Conservation (phyloP, 1,284 basidiomycete species). For the Cystobasidium pallidum region DNA sequence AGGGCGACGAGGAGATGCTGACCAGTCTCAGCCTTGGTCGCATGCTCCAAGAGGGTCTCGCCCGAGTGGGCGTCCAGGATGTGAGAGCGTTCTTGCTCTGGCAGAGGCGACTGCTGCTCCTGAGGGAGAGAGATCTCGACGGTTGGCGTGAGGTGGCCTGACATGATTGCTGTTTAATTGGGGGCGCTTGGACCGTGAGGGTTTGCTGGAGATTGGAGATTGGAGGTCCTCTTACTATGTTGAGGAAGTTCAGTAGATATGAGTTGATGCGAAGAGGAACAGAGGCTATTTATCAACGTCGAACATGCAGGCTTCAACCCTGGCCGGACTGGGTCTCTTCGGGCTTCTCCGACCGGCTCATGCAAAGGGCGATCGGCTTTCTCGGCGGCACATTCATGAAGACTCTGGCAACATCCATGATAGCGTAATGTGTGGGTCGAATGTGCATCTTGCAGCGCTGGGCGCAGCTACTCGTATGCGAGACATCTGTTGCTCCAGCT, state of each 20-base stretch:
- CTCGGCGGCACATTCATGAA: background rate
- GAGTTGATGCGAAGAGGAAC: background rate
- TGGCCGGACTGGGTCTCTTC: background rate
- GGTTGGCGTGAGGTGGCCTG: constrained; percentile 7
- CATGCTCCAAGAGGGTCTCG: constrained; percentile 1
- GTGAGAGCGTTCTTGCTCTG: constrained; percentile 20
- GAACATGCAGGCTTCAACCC: no score
- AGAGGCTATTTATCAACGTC: background rate
- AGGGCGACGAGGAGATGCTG: constrained; percentile 21
- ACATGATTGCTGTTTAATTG: background rate
- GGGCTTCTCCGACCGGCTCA: background rate
- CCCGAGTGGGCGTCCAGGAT: constrained; percentile 25
- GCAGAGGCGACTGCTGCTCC: constrained; percentile 29
- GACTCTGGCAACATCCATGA: background rate
- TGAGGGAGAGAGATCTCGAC: constrained; percentile 22
- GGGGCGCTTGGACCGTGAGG: constrained; percentile 1
- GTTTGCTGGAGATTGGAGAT: background rate
- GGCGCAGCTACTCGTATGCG: no score
- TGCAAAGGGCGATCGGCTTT: background rate
- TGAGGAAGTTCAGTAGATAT: background rate
- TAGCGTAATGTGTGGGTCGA: no score
- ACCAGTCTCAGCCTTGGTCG: constrained; percentile 4
- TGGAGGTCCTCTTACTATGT: background rate
- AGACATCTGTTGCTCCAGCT: no score
- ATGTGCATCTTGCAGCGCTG: no score